phyloP scores from a whole-genome alignment of 176 grass and related monocot species.

The Avena eriantha region DNA sequence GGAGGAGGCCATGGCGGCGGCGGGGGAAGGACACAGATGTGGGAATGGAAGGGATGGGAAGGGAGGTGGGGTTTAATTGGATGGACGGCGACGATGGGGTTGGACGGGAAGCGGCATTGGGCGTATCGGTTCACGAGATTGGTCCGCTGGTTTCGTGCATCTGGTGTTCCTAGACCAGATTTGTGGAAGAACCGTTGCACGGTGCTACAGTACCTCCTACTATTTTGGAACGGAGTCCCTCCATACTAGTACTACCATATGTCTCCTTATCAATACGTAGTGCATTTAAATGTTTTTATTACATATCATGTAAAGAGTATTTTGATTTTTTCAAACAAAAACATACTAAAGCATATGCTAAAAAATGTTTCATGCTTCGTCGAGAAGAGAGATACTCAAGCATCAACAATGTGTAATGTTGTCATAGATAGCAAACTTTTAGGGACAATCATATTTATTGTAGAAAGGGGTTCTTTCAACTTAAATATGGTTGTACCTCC shows the following conservation, averaged over 20 bases:
- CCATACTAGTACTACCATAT: too few relatives aligned
- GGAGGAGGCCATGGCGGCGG: constrained; percentile 66
- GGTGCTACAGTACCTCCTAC: too few relatives aligned
- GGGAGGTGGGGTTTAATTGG: constrained; percentile 35
- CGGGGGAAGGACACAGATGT: background rate
- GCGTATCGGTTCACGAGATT: constrained; percentile 48
- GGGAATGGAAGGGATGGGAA: constrained; percentile 16
- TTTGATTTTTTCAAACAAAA: too few relatives aligned
- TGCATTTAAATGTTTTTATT: too few relatives aligned
- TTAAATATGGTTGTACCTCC: too few relatives aligned
- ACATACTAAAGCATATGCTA: too few relatives aligned
- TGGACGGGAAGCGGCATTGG: constrained; percentile 39
- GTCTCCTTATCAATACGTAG: too few relatives aligned
- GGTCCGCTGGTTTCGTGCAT: background rate
- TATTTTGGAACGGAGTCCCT: too few relatives aligned
- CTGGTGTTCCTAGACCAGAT: constrained; percentile 23
- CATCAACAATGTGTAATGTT: background rate
- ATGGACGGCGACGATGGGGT: constrained; percentile 52
- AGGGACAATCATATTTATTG: background rate
- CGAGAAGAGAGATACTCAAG: background rate
- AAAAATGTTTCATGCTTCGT: background rate
- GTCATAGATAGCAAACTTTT: background rate
- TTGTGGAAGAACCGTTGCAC: background rate
- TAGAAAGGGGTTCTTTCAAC: background rate
- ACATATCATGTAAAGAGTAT: too few relatives aligned